A percentile compares a stretch with the other conserved stretches of the same genome.
Conservation (phyloP, 306 rosid genomes). For the Ceratonia siliqua region DNA sequence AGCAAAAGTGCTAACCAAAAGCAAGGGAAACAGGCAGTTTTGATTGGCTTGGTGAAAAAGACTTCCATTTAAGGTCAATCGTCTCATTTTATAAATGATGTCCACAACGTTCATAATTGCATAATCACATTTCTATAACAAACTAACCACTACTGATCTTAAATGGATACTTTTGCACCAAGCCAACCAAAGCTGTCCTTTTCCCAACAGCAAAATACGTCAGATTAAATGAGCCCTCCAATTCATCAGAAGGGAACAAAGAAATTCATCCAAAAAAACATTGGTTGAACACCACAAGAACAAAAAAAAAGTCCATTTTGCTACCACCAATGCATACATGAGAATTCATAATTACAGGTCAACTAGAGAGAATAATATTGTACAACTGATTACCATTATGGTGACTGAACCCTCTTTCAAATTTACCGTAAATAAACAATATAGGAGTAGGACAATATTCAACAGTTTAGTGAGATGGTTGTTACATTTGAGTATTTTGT, state of each 20-base stretch:
- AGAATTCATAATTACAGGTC: background rate
- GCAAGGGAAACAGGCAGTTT: background rate
- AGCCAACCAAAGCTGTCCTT: background rate
- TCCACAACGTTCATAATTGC: background rate
- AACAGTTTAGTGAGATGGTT: background rate
- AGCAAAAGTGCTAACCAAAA: background rate
- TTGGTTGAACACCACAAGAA: background rate
- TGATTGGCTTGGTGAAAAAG: background rate
- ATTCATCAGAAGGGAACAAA: background rate
- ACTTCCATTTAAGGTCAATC: background rate
- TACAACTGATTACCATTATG: background rate
- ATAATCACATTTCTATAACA: background rate
- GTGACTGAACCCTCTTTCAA: background rate
- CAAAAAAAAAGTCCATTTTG: background rate
- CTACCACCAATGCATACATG: background rate
- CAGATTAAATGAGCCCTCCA: background rate
- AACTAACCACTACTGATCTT: background rate
- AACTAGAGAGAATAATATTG: background rate
- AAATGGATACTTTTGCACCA: background rate
- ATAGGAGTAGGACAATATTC: background rate
- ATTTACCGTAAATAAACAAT: background rate
- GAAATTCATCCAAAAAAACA: slow-evolving; percentile 12
- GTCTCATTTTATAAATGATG: background rate
- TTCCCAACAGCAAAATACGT: background rate
- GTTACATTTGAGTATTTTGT: background rate